phyloP scores from a whole-genome alignment of 306 rosid species.

The Malus sylvestris region DNA sequence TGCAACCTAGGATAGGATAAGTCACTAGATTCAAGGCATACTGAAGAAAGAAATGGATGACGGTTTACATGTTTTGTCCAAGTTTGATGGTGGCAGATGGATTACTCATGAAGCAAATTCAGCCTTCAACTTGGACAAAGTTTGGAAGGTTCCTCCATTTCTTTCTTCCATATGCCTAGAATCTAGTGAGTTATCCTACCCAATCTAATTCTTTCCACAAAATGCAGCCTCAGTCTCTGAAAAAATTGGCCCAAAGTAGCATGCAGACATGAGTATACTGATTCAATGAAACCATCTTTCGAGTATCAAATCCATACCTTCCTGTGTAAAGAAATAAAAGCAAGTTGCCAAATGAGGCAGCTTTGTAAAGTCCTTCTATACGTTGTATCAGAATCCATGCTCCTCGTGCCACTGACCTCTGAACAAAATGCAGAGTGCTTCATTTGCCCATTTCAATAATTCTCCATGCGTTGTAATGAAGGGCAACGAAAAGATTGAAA shows the following conservation, averaged over 20 bases:
- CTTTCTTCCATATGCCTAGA: too few relatives aligned
- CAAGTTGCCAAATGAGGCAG: constrained; percentile 91
- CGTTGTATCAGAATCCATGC: constrained; percentile 75
- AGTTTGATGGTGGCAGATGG: too few relatives aligned
- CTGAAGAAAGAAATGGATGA: not conserved
- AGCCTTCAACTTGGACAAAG: too few relatives aligned
- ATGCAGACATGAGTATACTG: not conserved
- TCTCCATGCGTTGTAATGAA: not conserved
- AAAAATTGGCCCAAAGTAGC: not conserved
- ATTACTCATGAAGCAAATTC: too few relatives aligned
- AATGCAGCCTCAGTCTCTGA: not conserved
- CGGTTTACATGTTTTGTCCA: not conserved
- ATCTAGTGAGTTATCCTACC: too few relatives aligned
- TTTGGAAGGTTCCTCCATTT: too few relatives aligned
- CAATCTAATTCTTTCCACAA: too few relatives aligned
- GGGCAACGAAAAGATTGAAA: not conserved
- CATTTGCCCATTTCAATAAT: constrained; percentile 6
- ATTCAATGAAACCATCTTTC: not conserved
- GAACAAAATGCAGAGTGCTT: constrained; percentile 21
- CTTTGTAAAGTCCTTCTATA: constrained; percentile 83
- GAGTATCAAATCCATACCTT: constrained; percentile 38
- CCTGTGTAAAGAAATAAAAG: constrained; percentile 96
- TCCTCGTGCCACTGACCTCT: constrained; percentile 85
- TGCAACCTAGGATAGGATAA: not conserved
- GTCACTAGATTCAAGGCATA: not conserved